Percentiles rank a stretch among this genome's conserved stretches.
These are phyloP conservation scores for Neonectria ditissima DNA, from an alignment of 2,329 filamentous ascomycete genomes.

Conservation along the genomic window DNA sequence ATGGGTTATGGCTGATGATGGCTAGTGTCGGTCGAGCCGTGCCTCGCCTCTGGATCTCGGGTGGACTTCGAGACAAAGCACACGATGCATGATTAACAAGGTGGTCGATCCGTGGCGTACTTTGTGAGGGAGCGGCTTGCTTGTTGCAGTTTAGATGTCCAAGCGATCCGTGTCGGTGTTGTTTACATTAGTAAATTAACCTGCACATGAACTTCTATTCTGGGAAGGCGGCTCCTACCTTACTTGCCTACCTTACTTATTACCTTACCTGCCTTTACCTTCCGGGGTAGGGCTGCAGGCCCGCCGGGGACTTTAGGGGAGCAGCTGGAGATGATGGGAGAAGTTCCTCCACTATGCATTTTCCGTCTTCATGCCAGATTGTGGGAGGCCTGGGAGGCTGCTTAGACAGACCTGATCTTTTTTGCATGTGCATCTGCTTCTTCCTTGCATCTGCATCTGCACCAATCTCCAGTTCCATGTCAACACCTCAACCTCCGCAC, in stretches of 20 bases:
- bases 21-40: constrained; percentile 16
- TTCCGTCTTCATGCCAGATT: neutral
- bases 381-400: neutral
- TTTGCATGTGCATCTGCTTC: neutral
- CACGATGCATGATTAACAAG: neutral
- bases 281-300: constrained; percentile 2
- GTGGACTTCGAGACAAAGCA: neutral
- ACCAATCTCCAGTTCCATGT: neutral
- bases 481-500: neutral
- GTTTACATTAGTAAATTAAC: neutral
- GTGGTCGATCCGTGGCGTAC: neutral
- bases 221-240: constrained; percentile 10
- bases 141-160: neutral
- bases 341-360: too few species aligned
- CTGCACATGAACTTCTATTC: constrained; percentile 13
- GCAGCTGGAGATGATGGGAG: neutral
- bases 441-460: neutral
- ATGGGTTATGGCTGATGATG: constrained; percentile 1
- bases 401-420: neutral
- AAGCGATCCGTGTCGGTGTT: constrained; percentile 2
- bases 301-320: neutral
- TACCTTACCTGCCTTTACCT: constrained; percentile 2
- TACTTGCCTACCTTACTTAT: neutral
- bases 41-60: constrained; percentile 12
- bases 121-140: neutral